These are phyloP conservation scores for Arthrobotrys pseudoclavata DNA, from an alignment of 2,329 filamentous ascomycete species.

Conservation along the genomic window DNA sequence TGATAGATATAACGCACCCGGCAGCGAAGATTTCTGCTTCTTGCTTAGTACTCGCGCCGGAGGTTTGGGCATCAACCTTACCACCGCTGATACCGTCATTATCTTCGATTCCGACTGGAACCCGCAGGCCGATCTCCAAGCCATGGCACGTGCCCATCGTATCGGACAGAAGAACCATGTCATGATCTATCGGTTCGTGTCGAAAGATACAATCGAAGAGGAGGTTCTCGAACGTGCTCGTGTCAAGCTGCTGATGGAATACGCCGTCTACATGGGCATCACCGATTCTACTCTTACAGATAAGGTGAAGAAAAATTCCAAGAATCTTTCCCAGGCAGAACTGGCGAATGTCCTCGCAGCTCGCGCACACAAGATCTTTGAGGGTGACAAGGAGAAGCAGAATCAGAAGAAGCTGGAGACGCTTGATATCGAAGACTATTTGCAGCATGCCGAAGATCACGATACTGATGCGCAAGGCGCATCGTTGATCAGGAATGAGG, in stretches of 20 bases:
- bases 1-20: slow-evolving; percentile 98
- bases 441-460: slow-evolving; percentile 96
- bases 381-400: slow-evolving; percentile 78
- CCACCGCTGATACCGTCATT: slow-evolving; percentile 98
- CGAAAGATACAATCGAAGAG: slow-evolving; percentile 98
- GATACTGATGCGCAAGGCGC: slow-evolving; percentile 85
- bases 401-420: slow-evolving; percentile 98
- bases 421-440: slow-evolving; percentile 95
- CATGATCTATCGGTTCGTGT: slow-evolving; percentile 94
- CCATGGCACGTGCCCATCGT: slow-evolving; percentile 97
- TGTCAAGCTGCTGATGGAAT: slow-evolving; percentile 97
- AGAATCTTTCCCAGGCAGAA: slow-evolving; percentile 57
- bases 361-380: slow-evolving; percentile 98
- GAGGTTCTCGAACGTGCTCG: slow-evolving; percentile 95
- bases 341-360: slow-evolving; percentile 90
- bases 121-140: slow-evolving; percentile 95
- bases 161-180: slow-evolving; percentile 97
- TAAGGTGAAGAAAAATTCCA: slow-evolving; percentile 79
- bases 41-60: slow-evolving; percentile 93
- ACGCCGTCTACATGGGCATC: slow-evolving; percentile 94
- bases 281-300: slow-evolving; percentile 92
- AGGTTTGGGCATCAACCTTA: slow-evolving; percentile 97
- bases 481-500: slow-evolving; percentile 92
- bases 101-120: slow-evolving; percentile 99
- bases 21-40: slow-evolving; percentile 96